Evolutionary conservation across 495 filamentous ascomycete species (phyloP).

Genomic region (Bryoglossum gracile): DNA sequence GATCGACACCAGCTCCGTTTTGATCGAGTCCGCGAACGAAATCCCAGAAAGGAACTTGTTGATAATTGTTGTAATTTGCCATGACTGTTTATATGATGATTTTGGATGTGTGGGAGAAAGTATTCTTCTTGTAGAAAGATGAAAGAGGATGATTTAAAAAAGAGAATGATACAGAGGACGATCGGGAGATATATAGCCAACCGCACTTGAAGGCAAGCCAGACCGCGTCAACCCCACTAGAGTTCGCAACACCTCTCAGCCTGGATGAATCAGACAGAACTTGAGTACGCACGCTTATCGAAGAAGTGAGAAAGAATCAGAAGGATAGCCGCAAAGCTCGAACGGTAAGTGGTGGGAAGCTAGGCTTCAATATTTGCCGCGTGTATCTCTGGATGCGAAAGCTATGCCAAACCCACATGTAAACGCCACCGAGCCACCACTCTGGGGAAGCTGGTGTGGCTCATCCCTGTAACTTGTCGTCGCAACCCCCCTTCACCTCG

Average conservation of each 20-base stretch:
- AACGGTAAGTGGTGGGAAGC: conserved; percentile 5
- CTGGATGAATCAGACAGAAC: conserved; percentile 9
- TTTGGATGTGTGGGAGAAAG: conserved; percentile 8
- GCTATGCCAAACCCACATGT: too few species aligned
- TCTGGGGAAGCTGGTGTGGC: conserved; percentile 4
- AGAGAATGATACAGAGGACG: conserved; percentile 1
- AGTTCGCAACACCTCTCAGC: neutral
- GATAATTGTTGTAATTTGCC: conserved; percentile 25
- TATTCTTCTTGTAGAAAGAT: conserved; percentile 15
- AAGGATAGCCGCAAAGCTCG: conserved; percentile 3
- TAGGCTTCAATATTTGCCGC: conserved; percentile 7
- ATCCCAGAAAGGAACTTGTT: conserved; percentile 24
- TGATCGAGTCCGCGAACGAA: conserved; percentile 18
- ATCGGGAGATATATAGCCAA: conserved; percentile 13
- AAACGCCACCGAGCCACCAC: neutral
- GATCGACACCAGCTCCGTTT: conserved; percentile 23
- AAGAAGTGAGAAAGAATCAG: conserved; percentile 16
- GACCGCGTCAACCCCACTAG: neutral
- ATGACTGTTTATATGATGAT: conserved; percentile 9
- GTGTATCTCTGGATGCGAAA: conserved; percentile 1
- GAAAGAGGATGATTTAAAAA: conserved; percentile 8
- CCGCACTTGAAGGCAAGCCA: neutral
- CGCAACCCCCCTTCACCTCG: conserved; percentile 6
- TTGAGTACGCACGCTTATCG: conserved; percentile 11
- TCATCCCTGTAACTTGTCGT: conserved; percentile 15